Evolutionary conservation across 352 stramenopile genomes (phyloP), one percentile per base, ranked within the genome.

Genomic region (Globisporangium okanoganense): DNA sequence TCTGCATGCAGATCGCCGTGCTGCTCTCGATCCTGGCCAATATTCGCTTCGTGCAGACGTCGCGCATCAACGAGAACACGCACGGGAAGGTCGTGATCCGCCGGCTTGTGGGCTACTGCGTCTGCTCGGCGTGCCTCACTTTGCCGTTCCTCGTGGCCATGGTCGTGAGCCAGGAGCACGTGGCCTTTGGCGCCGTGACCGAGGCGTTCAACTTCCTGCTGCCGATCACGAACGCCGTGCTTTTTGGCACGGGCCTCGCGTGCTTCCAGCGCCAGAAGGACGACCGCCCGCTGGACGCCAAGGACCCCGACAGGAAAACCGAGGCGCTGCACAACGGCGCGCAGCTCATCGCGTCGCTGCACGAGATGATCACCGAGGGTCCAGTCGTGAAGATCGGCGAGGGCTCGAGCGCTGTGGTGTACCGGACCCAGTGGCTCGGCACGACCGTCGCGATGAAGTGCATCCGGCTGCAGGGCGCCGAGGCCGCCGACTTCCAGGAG

Each of bases 371-470:
- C 44, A 84, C 72, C 10, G 78, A 86, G 55, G 75, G 73, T 4
- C 76, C 70, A 5, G 81, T 84, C 5, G 64, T 82, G 24, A 87
- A 86, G 71, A 88, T 90, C 43, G 78, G 81, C 7, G 77, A 87
- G 58, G 79, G 77, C 24, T 87, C 77, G 20, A 88, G 79, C 57
- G 78, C 76, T 0, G 67, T 87, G 36, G 78, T 90, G 43, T 90
- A 84, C 66, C 80, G 79, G 54, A 81, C 70, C 1, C 75, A 88
- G 55, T 90, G 78, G 78, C 70, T 90, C 16, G 81, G 78, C n/a
- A 90, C 87, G 44, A 87, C 78, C 0, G 78, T 88, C 14, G 81
- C 81, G n/a, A 79, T 90, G 51, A 90, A 90, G 61, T 88, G 78
- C 61, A 76, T 90, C 29, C 75, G 77, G 1, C 62, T 90, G 0